Percentiles rank a stretch among this genome's conserved stretches.
Evolutionary conservation across 2,329 filamentous ascomycete genomes (phyloP).

Genomic region (Phyllachora maydis): DNA sequence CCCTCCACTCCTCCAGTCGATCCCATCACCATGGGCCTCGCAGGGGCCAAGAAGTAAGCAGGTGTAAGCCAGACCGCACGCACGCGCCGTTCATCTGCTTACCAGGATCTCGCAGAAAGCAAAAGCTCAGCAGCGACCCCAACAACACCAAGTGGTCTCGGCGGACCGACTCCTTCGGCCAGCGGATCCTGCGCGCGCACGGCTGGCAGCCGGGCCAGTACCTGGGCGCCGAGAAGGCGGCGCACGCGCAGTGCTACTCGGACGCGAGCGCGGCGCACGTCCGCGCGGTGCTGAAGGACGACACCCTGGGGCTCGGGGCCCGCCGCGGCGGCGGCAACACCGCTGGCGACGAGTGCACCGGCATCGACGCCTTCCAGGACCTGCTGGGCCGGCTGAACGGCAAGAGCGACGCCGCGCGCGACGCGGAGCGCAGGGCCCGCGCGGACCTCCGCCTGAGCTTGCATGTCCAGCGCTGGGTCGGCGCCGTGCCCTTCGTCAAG

Average conservation of each 20-base stretch:
- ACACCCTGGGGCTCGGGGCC: conserved; percentile 77
- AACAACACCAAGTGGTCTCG: conserved; percentile 91
- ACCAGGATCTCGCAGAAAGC: conserved; percentile 12
- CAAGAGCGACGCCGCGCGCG: conserved; percentile 52
- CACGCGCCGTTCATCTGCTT: conserved; percentile 3
- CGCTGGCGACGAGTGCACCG: conserved; percentile 18
- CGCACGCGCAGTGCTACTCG: conserved; percentile 58
- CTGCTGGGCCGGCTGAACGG: conserved; percentile 80
- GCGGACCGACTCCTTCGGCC: conserved; percentile 66
- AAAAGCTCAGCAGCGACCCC: conserved; percentile 73
- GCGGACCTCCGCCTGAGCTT: conserved; percentile 51
- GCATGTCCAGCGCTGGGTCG: conserved; percentile 59
- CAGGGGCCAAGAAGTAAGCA: conserved; percentile 43
- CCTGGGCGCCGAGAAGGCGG: conserved; percentile 57
- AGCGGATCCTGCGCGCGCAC: conserved; percentile 70
- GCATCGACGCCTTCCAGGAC: conserved; percentile 70
- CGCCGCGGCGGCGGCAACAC: conserved; percentile 32
- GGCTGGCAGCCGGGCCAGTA: conserved; percentile 79
- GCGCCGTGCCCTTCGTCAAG: conserved; percentile 65
- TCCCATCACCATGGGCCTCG: conserved; percentile 42
- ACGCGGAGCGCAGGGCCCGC: conserved; percentile 46
- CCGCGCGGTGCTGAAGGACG: conserved; percentile 68
- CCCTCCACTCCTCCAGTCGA: too few relatives aligned
- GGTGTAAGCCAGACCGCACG: background rate
- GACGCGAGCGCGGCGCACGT: conserved; percentile 72